Evolutionary conservation across 352 stramenopile species (phyloP).

Genomic region (Globisporangium cederbergense): DNA sequence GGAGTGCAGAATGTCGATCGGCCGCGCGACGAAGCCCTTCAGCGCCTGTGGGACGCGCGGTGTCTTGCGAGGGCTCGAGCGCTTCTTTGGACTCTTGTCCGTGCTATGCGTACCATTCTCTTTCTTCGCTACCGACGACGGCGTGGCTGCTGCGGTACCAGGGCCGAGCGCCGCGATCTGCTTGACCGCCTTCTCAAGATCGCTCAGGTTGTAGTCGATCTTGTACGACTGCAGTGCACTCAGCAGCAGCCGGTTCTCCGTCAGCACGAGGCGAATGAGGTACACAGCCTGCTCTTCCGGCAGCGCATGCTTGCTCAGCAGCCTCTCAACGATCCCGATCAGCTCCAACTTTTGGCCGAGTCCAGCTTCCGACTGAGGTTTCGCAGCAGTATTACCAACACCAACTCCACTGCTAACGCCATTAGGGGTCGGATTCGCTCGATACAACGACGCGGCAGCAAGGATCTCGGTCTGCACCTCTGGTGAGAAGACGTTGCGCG

Average conservation of each 20-base stretch:
- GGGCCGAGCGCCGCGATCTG: conserved; percentile 38
- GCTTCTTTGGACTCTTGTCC: conserved; percentile 4
- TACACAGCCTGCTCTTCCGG: conserved; percentile 48
- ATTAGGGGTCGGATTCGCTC: conserved; percentile 11
- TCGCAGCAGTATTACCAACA: no score
- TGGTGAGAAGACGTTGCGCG: conserved; percentile 45
- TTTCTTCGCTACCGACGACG: neutral
- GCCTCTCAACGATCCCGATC: conserved; percentile 38
- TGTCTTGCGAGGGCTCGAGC: conserved; percentile 15
- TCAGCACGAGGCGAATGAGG: conserved; percentile 45
- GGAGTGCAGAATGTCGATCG: conserved; percentile 39
- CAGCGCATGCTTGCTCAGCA: conserved; percentile 60
- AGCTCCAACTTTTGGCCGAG: conserved; percentile 47
- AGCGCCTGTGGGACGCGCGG: neutral
- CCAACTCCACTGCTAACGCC: neutral
- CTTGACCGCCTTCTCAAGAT: conserved; percentile 53
- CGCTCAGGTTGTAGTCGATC: conserved; percentile 32
- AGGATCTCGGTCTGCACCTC: conserved; percentile 53
- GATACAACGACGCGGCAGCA: conserved; percentile 28
- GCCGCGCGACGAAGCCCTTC: conserved; percentile 19
- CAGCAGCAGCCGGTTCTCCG: conserved; percentile 45
- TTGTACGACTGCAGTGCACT: conserved; percentile 57
- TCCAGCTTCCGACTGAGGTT: neutral
- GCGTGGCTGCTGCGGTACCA: conserved; percentile 3
- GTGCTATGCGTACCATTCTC: neutral